Evolutionary conservation across 1,284 basidiomycete species (phyloP), one percentile per base, ranked within the genome.

Genomic region (Rugosomyces carneus): DNA sequence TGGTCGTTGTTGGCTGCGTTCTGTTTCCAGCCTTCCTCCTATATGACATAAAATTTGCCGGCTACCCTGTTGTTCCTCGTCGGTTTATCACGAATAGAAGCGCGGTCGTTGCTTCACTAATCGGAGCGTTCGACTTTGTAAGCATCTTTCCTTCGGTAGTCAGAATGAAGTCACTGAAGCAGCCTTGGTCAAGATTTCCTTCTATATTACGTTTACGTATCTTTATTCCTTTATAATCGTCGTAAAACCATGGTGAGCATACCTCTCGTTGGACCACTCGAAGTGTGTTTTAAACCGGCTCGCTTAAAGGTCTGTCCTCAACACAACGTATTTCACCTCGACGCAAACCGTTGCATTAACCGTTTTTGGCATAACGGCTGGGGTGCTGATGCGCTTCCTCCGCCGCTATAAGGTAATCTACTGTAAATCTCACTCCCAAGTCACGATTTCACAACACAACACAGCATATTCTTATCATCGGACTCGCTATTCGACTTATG

Each of bases 51-150:
- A 68, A 64, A 49, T 61, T 67, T 50, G 73, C 80, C 6, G 69
- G 66, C 34, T 65, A 67, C 41, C 80, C 80, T 1, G 71, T 81
- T 38, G 61, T 82, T 24, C 67, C 78, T 9, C 65, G 69, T 27
- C 72, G 79, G 24, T 81, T 85, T 65, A 60, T 81, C 40, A 57
- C 58, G 29, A 84, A 84, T 57, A 64, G 70, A 10, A 76, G 74
- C 29, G 76, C 89, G 21, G 67, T 85, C 19, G 68, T 76, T 20
- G 77, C 83, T 0, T 70, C 77, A 19, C 59, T 80, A 37, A 81
- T 89, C 50, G 83, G 83, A 5, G 81, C 81, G 58, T 77, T 83
- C 48, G 84, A 87, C 61, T 87, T 85, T 56, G 77, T 80, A 52
- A 15, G 75, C 66, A 11, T 7, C 16, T 6, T 37, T 11, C 8